A percentile compares a stretch with the other conserved stretches of the same genome.
Conservation (phyloP, 345 rosid genomes). For the Linum usitatissimum region DNA sequence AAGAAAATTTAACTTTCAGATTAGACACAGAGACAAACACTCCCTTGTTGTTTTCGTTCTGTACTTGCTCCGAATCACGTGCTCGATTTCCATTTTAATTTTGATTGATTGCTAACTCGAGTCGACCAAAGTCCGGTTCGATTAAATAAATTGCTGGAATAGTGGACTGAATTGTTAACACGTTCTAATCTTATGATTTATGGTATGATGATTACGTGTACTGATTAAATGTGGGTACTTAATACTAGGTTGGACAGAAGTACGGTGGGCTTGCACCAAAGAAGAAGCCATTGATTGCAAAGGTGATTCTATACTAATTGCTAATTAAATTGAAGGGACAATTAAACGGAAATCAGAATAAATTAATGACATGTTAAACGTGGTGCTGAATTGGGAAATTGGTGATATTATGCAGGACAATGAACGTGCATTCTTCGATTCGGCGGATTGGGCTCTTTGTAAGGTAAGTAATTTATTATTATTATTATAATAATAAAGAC, state of each 20-base stretch:
- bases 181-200: not conserved
- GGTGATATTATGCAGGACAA: conserved; percentile 34
- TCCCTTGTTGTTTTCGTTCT: too few relatives aligned
- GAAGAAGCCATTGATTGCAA: conserved; percentile 74
- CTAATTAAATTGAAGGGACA: not conserved
- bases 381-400: not conserved
- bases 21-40: too few relatives aligned
- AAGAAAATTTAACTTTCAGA: too few relatives aligned
- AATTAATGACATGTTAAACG: not conserved
- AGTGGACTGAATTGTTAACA: too few relatives aligned
- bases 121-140: too few relatives aligned
- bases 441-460: conserved; percentile 82
- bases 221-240: not conserved
- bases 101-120: too few relatives aligned
- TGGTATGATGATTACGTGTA: not conserved
- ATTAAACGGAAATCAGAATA: not conserved
- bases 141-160: too few relatives aligned
- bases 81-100: not conserved
- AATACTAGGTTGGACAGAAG: conserved; percentile 24
- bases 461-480: conserved; percentile 37
- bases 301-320: conserved; percentile 19
- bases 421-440: conserved; percentile 82
- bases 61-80: not conserved
- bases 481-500: too few relatives aligned
- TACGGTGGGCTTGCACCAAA: conserved; percentile 72